Evolutionary conservation across 2,329 filamentous ascomycete genomes (phyloP), one percentile per base, ranked within the genome.

Genomic region (Ophiostoma angusticollis): DNA sequence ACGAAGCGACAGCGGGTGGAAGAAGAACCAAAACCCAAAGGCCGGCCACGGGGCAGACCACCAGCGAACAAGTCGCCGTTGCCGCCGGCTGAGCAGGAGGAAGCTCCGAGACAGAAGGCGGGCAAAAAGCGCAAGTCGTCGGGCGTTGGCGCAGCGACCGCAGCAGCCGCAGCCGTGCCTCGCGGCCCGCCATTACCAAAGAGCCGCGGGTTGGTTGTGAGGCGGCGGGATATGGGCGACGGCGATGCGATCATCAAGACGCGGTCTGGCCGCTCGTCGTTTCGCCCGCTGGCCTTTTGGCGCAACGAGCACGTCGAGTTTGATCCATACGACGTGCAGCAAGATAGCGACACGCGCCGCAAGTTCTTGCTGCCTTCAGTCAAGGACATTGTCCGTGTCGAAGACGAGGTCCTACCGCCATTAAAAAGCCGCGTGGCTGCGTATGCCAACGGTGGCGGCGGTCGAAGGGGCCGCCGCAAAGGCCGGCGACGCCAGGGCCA

Each of bases 271-370:
- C 75, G 91, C 41, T 74, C 76, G 37, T 84, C 83, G 9, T 78
- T 84, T 45, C 74, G 75, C 44, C 91, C 87, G 1, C 61, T 95
- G 24, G 76, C 84, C 19, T 93, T 72, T 55, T 96, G 89, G 89
- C 78, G 78, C 50, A 86, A 86, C 48, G 89, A 96, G 55, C 74
- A 73, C 39, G 74, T 81, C 33, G 72, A 85, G 17, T 84, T 78
- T 52, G 76, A 79, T 37, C 65, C 71, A 14, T 71, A 75, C 18
- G 74, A 77, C 35, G 58, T 52, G 21, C 55, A 59, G 31, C 62
- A 63, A 21, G 70, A 70, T 40, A 58, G 63, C 41, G 6, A 29
- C 19, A 19, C 18, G 5, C 12, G 35, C 23, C 52, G 58, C 18
- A 52, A 67, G 29, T 79, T 81, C 49, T 62, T 79, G n/a, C 57